phyloP scores from a whole-genome alignment of 2,329 filamentous ascomycete species.

The Colletotrichum sp. region DNA sequence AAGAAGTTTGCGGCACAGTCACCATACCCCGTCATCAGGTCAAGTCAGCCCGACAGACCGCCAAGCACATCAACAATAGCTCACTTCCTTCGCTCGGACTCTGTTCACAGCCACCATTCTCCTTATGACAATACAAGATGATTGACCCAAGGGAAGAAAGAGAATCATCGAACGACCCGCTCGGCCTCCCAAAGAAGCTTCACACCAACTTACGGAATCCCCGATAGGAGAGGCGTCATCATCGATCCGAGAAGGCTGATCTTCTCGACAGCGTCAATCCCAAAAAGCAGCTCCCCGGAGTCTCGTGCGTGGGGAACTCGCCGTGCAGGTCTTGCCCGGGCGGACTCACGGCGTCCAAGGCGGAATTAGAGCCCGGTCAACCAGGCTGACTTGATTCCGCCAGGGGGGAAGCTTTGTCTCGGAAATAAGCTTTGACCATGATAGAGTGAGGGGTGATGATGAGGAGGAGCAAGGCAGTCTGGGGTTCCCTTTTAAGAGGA shows the following conservation, averaged over 20 bases:
- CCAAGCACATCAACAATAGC: neutral
- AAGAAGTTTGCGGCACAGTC: neutral
- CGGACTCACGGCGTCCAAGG: neutral
- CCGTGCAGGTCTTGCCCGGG: neutral
- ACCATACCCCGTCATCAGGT: neutral
- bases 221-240: neutral
- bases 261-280: neutral
- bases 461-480: neutral
- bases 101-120: slow-evolving; percentile 17
- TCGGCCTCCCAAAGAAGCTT: neutral
- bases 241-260: neutral
- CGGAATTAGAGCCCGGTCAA: neutral
- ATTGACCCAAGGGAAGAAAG: neutral
- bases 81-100: slow-evolving; percentile 29
- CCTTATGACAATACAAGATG: neutral
- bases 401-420: neutral
- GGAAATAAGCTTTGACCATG: neutral
- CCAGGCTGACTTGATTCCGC: neutral
- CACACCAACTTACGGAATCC: neutral
- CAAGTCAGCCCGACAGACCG: neutral
- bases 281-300: neutral
- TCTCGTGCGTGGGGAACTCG: neutral
- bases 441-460: neutral
- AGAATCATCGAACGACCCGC: neutral
- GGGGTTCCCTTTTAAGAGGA: neutral